Evolutionary conservation across 2,329 filamentous ascomycete genomes (phyloP).

Genomic region (Dactylellina parvicollis): DNA sequence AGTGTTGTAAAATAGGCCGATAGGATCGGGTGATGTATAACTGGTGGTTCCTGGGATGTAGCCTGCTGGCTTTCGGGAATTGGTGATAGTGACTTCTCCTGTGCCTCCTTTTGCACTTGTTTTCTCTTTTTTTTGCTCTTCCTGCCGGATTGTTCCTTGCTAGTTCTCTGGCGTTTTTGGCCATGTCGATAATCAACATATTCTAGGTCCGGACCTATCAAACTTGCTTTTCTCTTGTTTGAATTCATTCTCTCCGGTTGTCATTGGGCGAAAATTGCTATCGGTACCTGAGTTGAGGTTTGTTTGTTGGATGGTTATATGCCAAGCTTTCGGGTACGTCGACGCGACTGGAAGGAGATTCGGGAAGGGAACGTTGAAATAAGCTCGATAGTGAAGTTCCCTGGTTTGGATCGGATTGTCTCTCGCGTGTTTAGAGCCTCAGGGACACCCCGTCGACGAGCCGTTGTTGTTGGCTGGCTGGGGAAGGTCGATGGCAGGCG

Average conservation of each 20-base stretch:
- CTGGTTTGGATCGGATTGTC: not conserved
- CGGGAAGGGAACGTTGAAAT: slow-evolving; percentile 5
- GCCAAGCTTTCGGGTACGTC: not conserved
- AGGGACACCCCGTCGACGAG: not conserved
- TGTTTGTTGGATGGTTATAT: not conserved
- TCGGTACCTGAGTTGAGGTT: not conserved
- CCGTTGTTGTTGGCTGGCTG: not conserved
- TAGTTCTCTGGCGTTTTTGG: slow-evolving; percentile 9
- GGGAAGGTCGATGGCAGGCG: not conserved
- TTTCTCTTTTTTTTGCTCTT: slow-evolving; percentile 57
- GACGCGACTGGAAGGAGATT: not conserved
- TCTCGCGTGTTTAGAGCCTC: not conserved
- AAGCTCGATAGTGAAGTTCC: slow-evolving; percentile 15
- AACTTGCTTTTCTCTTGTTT: slow-evolving; percentile 19
- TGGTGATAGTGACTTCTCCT: slow-evolving; percentile 16
- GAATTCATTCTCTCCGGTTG: slow-evolving; percentile 1
- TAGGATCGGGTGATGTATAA: slow-evolving; percentile 71
- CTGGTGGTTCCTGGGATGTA: not conserved
- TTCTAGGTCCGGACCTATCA: slow-evolving; percentile 42
- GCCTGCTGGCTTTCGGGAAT: slow-evolving; percentile 14
- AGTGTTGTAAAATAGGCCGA: slow-evolving; percentile 74
- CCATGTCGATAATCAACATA: slow-evolving; percentile 21
- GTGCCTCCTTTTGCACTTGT: slow-evolving; percentile 57
- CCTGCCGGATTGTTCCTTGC: slow-evolving; percentile 62
- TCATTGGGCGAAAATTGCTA: not conserved